A percentile compares a stretch with the other conserved stretches of the same genome.
Evolutionary conservation across 1,139 yeast species (phyloP).

Genomic region (Geotrichum reessii): DNA sequence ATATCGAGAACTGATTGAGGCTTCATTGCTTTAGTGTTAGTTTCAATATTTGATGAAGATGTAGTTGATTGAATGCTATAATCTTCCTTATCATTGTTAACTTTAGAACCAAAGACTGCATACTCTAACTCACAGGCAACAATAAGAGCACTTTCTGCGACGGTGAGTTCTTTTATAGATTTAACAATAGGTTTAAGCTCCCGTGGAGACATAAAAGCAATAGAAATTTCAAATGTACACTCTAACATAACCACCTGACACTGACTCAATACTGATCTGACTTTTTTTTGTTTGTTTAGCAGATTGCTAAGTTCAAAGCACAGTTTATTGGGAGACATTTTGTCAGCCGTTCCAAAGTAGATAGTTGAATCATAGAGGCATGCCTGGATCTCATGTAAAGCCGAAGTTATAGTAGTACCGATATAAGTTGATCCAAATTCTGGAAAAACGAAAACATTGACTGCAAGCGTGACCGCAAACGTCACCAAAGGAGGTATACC

Average conservation of each 20-base stretch:
- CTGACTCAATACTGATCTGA: slow-evolving; percentile 35
- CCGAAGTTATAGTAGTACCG: slow-evolving; percentile 41
- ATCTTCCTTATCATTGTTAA: slow-evolving; percentile 17
- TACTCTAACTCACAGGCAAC: slow-evolving; percentile 47
- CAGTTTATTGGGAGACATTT: slow-evolving; percentile 8
- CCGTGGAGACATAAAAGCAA: slow-evolving; percentile 43
- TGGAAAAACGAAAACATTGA: slow-evolving; percentile 43
- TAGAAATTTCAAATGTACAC: slow-evolving; percentile 45
- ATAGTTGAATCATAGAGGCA: slow-evolving; percentile 39
- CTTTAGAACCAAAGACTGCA: slow-evolving; percentile 32
- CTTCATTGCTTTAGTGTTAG: slow-evolving; percentile 1
- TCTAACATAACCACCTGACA: slow-evolving; percentile 43
- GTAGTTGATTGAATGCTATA: neutral
- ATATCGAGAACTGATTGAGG: slow-evolving; percentile 16
- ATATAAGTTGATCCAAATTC: slow-evolving; percentile 48
- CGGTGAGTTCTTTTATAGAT: slow-evolving; percentile 34
- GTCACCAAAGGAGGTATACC: slow-evolving; percentile 44
- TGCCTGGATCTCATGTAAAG: slow-evolving; percentile 40
- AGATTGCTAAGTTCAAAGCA: slow-evolving; percentile 20
- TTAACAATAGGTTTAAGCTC: slow-evolving; percentile 38
- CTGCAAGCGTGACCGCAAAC: slow-evolving; percentile 40
- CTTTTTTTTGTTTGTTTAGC: slow-evolving; percentile 21
- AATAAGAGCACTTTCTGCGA: slow-evolving; percentile 40
- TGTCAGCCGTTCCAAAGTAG: slow-evolving; percentile 36
- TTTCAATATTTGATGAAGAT: slow-evolving; percentile 3